Evolutionary conservation across 495 filamentous ascomycete genomes (phyloP).

Genomic region (Acidiella bohemica): DNA sequence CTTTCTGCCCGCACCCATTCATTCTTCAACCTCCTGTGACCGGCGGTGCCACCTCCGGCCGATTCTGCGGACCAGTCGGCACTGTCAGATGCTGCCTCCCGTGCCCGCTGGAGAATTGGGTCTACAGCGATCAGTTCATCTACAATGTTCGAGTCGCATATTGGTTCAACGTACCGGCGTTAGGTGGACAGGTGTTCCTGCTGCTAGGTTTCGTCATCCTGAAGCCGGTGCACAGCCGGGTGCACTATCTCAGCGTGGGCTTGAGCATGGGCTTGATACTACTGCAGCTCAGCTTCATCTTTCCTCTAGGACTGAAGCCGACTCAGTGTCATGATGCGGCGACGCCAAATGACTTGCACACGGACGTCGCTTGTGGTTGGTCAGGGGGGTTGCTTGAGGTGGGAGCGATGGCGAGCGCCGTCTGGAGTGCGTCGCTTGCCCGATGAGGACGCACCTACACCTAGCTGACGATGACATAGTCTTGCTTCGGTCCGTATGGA

Average conservation of each 20-base stretch:
- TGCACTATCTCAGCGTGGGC: slow-evolving; percentile 27
- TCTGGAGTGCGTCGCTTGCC: slow-evolving; percentile 21
- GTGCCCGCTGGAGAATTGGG: slow-evolving; percentile 26
- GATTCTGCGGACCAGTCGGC: slow-evolving; percentile 24
- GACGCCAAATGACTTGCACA: slow-evolving; percentile 27
- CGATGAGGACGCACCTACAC: background rate
- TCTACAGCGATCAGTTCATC: slow-evolving; percentile 21
- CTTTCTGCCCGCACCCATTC: too few relatives aligned
- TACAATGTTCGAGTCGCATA: slow-evolving; percentile 18
- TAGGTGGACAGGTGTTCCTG: slow-evolving; percentile 27
- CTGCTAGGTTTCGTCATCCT: slow-evolving; percentile 28
- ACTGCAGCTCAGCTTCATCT: slow-evolving; percentile 19
- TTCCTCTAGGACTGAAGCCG: slow-evolving; percentile 16
- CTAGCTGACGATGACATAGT: slow-evolving; percentile 11
- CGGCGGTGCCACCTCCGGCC: too few relatives aligned
- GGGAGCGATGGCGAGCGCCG: slow-evolving; percentile 23
- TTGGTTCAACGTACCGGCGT: slow-evolving; percentile 25
- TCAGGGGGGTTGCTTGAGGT: slow-evolving; percentile 23
- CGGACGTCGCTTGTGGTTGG: slow-evolving; percentile 24
- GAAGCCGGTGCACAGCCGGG: slow-evolving; percentile 22
- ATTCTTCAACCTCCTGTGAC: too few relatives aligned
- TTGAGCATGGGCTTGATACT: slow-evolving; percentile 24
- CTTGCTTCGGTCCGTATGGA: slow-evolving; percentile 27
- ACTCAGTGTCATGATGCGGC: slow-evolving; percentile 26
- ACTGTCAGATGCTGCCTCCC: slow-evolving; percentile 26